A percentile compares a stretch with the other conserved stretches of the same genome.
Evolutionary conservation across 2,329 filamentous ascomycete genomes (phyloP).

Genomic region (Aspergillus sp.): DNA sequence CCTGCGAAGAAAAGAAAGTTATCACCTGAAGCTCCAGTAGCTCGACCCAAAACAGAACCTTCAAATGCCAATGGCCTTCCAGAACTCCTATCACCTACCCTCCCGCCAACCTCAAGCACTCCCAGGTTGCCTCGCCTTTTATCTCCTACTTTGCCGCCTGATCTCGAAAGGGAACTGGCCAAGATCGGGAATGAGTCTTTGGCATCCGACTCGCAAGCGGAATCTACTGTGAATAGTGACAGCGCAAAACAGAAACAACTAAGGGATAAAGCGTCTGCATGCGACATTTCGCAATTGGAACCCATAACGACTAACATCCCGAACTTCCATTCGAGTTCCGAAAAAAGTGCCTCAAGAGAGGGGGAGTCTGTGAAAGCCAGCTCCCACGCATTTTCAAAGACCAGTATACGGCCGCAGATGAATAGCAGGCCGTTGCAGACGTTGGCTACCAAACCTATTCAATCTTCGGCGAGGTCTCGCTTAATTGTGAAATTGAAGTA

Average conservation of each 20-base stretch:
- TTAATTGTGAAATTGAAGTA: slow-evolving; percentile 54
- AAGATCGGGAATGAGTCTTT: slow-evolving; percentile 40
- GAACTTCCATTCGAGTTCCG: slow-evolving; percentile 6
- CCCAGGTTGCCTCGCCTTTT: slow-evolving; percentile 52
- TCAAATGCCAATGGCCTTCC: slow-evolving; percentile 32
- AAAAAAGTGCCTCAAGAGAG: slow-evolving; percentile 13
- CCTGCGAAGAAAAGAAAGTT: slow-evolving; percentile 43
- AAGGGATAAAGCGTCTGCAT: slow-evolving; percentile 16
- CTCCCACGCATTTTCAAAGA: slow-evolving; percentile 11
- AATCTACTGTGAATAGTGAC: slow-evolving; percentile 19
- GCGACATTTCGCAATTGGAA: slow-evolving; percentile 17
- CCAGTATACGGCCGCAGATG: slow-evolving; percentile 2
- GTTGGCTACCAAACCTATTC: slow-evolving; percentile 9
- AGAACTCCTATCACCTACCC: slow-evolving; percentile 39
- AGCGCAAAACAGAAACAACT: slow-evolving; percentile 21
- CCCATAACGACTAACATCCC: slow-evolving; percentile 18
- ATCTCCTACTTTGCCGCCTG: slow-evolving; percentile 59
- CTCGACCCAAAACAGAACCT: slow-evolving; percentile 23
- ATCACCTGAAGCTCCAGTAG: slow-evolving; percentile 36
- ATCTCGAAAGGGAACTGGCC: slow-evolving; percentile 54
- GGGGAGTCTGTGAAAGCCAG: slow-evolving; percentile 10
- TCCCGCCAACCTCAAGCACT: slow-evolving; percentile 43
- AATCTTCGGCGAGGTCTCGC: slow-evolving; percentile 22
- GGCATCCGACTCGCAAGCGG: slow-evolving; percentile 18
- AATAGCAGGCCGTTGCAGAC: slow-evolving; percentile 4